These are phyloP conservation scores for Dalechampia spathulata DNA, from an alignment of 441 rosid genomes.

Conservation along the genomic window DNA sequence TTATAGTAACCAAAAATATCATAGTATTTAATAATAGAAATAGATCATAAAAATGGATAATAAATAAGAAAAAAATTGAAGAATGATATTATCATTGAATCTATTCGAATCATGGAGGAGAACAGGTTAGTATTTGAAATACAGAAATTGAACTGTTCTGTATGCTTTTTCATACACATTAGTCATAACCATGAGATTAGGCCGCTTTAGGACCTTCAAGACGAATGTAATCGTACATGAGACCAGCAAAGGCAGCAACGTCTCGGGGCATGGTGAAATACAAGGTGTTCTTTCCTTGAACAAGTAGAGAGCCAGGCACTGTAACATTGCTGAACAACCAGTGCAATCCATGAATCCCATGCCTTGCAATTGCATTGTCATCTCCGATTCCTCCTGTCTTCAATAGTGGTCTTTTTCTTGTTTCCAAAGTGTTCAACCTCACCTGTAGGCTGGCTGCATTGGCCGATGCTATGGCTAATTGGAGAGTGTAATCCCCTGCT, in stretches of 20 bases:
- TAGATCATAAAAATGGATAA: too few species aligned
- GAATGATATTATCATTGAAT: too few species aligned
- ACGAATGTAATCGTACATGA: conserved; percentile 88
- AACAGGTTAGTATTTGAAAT: too few species aligned
- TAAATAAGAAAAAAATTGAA: too few species aligned
- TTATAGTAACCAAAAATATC: too few species aligned
- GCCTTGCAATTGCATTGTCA: conserved; percentile 56
- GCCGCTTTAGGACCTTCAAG: conserved; percentile 42
- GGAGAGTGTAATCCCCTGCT: conserved; percentile 42
- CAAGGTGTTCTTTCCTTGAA: conserved; percentile 34
- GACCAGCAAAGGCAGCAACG: conserved; percentile 46
- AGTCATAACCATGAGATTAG: too few species aligned
- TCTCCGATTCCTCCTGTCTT: conserved; percentile 37
- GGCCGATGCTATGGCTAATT: conserved; percentile 63
- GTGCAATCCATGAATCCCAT: conserved; percentile 50
- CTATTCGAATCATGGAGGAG: too few species aligned
- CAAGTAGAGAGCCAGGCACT: conserved; percentile 19
- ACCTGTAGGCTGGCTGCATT: conserved; percentile 40
- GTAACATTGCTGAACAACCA: conserved; percentile 30
- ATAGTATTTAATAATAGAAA: too few species aligned
- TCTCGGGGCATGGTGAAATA: conserved; percentile 61
- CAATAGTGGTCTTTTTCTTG: conserved; percentile 26
- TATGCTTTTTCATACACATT: too few species aligned
- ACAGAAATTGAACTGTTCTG: too few species aligned
- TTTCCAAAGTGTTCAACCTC: conserved; percentile 1